phyloP scores from a whole-genome alignment of 1,139 yeast species.

The Suhomyces panamericanus region DNA sequence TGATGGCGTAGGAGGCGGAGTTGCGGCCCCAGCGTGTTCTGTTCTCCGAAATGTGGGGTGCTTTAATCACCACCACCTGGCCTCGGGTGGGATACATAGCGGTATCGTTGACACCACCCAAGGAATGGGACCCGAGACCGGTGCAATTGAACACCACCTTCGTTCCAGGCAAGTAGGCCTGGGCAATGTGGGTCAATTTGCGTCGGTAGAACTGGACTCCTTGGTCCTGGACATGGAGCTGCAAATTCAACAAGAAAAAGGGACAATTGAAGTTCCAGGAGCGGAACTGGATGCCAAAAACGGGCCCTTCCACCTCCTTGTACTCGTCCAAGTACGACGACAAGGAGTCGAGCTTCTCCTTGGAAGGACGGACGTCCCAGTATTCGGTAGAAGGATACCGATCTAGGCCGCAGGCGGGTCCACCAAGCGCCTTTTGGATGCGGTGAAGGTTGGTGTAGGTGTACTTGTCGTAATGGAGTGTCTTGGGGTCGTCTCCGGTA shows the following conservation, averaged over 20 bases:
- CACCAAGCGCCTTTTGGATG: slow-evolving; percentile 52
- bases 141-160: slow-evolving; percentile 65
- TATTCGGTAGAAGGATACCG: slow-evolving; percentile 53
- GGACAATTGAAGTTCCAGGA: slow-evolving; percentile 75
- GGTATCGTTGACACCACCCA: slow-evolving; percentile 59
- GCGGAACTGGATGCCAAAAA: slow-evolving; percentile 52
- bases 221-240: slow-evolving; percentile 35
- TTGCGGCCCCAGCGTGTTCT: slow-evolving; percentile 52
- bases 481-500: slow-evolving; percentile 55
- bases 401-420: slow-evolving; percentile 54
- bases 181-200: slow-evolving; percentile 51
- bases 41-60: slow-evolving; percentile 54
- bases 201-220: slow-evolving; percentile 54
- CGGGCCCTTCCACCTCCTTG: slow-evolving; percentile 39
- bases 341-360: slow-evolving; percentile 45
- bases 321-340: slow-evolving; percentile 47
- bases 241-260: slow-evolving; percentile 48
- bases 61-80: slow-evolving; percentile 63
- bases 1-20: slow-evolving; percentile 64
- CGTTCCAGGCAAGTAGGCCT: slow-evolving; percentile 39
- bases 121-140: slow-evolving; percentile 59
- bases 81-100: slow-evolving; percentile 65
- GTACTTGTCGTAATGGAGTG: slow-evolving; percentile 52
- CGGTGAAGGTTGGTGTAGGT: slow-evolving; percentile 51
- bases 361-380: slow-evolving; percentile 51